Evolutionary conservation across 768 basidiomycete species (phyloP), one percentile per base, ranked within the genome.

Genomic region (Nidularia sp.): DNA sequence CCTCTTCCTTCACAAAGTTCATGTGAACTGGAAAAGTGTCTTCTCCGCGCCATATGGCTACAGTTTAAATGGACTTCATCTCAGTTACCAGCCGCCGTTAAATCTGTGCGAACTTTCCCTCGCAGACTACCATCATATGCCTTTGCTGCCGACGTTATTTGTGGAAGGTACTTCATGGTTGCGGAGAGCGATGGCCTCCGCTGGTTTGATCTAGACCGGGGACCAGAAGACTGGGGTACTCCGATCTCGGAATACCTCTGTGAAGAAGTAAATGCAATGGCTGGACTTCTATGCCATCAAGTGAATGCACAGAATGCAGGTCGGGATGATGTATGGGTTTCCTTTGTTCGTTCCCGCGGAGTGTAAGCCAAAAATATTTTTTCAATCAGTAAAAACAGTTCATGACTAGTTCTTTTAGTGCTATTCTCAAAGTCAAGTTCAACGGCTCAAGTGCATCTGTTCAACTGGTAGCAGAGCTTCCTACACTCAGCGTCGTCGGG

Each of bases 151-250:
- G 51, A 57, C 36, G 53, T 64, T 9, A 60, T 62, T 46, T 55
- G 53, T 9, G 63, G 63, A 22, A 56, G 63, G 12, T 64, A 62
- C 48, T 55, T 64, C n/a, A 57, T 59, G 49, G 13, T 64, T 10
- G 58, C 55, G 1, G 51, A 61, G 34, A 29, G 43, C 15, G 48
- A 51, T 49, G 57, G 53, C 10, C 50, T 64, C 44, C 56, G 58
- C 29, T 64, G 63, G 61, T 64, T 61, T 45, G 61, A 64, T 47
- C 57, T 64, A 18, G 61, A 64, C 47, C 50, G 36, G 36, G 9
- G 9, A 2, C 1, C 55, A 10, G 46, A 46, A 44, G 55, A 62
- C 33, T 51, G 54, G 31, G 34, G 22, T 34, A 55, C 39, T 13
- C 57, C 62, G 4, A 49, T 64, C 34, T 47, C 62, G 51, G 52